phyloP scores from a whole-genome alignment of 2,329 filamentous ascomycete species.

The Aspergillus sp. region DNA sequence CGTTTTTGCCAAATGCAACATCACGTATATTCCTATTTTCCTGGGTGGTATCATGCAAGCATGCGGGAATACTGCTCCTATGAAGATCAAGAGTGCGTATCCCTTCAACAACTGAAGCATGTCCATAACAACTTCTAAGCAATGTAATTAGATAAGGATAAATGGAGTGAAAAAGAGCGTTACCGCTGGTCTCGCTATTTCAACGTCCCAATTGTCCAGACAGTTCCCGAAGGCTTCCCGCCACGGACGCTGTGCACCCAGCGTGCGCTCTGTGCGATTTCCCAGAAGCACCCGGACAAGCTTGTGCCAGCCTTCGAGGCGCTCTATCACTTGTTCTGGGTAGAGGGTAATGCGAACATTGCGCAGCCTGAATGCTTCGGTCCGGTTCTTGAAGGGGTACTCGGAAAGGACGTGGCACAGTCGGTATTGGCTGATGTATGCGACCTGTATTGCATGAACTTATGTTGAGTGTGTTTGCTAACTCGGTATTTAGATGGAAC shows the following conservation, averaged over 20 bases:
- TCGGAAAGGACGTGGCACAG: constrained; percentile 49
- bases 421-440: constrained; percentile 47
- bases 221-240: constrained; percentile 55
- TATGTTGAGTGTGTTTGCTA: not conserved
- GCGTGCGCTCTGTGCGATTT: constrained; percentile 55
- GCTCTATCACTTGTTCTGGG: constrained; percentile 57
- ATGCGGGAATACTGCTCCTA: constrained; percentile 56
- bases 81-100: constrained; percentile 54
- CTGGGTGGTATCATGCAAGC: constrained; percentile 62
- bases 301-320: constrained; percentile 47
- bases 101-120: not conserved
- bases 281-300: constrained; percentile 43
- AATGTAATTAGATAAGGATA: constrained; percentile 55
- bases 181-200: constrained; percentile 56
- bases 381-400: constrained; percentile 46
- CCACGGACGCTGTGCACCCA: constrained; percentile 54
- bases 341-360: constrained; percentile 48
- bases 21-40: constrained; percentile 61
- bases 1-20: constrained; percentile 56
- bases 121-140: not conserved
- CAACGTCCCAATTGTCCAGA: constrained; percentile 54
- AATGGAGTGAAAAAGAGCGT: constrained; percentile 59
- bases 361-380: constrained; percentile 48
- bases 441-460: not conserved
- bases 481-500: constrained; percentile 21